Conservation (phyloP, 148 eudicot species). For the Camellia japonica region DNA sequence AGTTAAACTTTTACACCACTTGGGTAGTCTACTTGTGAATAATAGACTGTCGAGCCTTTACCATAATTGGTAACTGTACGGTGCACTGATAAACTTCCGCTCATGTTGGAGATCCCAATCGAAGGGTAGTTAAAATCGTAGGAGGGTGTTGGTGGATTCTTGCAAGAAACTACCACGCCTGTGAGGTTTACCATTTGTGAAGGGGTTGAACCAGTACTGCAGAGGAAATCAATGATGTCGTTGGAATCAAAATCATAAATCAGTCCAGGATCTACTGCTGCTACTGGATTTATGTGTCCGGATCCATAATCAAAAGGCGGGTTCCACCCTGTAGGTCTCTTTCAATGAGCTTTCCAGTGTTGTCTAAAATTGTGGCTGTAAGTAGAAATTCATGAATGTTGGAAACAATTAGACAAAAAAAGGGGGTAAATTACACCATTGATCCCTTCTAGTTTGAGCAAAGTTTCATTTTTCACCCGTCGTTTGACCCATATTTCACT, state of each 20-base stretch:
- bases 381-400: not conserved
- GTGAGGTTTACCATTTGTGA: constrained; percentile 38
- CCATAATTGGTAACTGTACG: constrained; percentile 41
- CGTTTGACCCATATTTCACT: too few species aligned
- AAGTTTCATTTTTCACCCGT: too few species aligned
- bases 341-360: constrained; percentile 25
- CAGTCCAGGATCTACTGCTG: constrained; percentile 40
- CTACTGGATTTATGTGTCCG: constrained; percentile 38
- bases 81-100: constrained; percentile 31
- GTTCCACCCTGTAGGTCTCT: constrained; percentile 22
- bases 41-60: constrained; percentile 32
- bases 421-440: too few species aligned
- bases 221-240: constrained; percentile 36
- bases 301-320: constrained; percentile 42
- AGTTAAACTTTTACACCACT: constrained; percentile 29
- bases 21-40: constrained; percentile 26
- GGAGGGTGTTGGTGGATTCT: constrained; percentile 21
- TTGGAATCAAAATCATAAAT: constrained; percentile 32
- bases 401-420: not conserved
- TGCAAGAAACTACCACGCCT: constrained; percentile 22
- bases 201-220: constrained; percentile 38
- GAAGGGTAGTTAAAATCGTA: constrained; percentile 42
- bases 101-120: constrained; percentile 38
- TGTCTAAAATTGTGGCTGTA: constrained; percentile 35
- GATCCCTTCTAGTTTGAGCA: too few species aligned